phyloP scores from a whole-genome alignment of 2,329 filamentous ascomycete species.

The Geosmithia flava region DNA sequence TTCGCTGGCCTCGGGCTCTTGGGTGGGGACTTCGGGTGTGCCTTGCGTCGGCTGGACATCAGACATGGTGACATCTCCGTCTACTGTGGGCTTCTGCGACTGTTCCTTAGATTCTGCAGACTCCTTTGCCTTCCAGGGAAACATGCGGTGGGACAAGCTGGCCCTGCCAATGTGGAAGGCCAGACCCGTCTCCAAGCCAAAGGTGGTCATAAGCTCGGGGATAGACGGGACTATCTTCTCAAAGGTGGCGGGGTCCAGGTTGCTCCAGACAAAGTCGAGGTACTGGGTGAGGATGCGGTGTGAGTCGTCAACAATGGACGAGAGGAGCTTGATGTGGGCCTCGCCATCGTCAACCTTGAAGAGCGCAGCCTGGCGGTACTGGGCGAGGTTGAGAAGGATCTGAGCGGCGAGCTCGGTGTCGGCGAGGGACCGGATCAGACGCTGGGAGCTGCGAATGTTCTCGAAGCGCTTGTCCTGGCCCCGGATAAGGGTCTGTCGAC shows the following conservation, averaged over 20 bases:
- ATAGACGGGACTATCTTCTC: constrained; percentile 67
- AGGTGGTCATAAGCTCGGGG: constrained; percentile 60
- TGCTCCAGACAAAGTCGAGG: constrained; percentile 75
- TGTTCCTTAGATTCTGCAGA: neutral
- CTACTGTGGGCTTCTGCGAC: constrained; percentile 3
- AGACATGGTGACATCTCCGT: constrained; percentile 42
- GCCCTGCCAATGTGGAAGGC: constrained; percentile 76
- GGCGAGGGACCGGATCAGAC: constrained; percentile 67
- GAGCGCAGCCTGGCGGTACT: constrained; percentile 79
- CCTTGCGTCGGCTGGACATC: constrained; percentile 18
- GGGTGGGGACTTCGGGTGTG: constrained; percentile 11
- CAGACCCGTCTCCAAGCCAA: constrained; percentile 65
- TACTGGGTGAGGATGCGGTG: constrained; percentile 80
- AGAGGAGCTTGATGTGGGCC: constrained; percentile 78
- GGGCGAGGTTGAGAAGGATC: constrained; percentile 79
- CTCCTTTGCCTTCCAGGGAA: constrained; percentile 25
- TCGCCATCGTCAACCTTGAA: constrained; percentile 59
- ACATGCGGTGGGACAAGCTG: constrained; percentile 57
- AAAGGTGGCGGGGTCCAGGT: constrained; percentile 64
- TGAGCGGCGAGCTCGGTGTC: constrained; percentile 69
- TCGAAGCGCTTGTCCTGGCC: constrained; percentile 74
- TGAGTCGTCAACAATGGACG: constrained; percentile 81
- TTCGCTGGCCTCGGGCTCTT: constrained; percentile 12
- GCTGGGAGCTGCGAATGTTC: constrained; percentile 59
- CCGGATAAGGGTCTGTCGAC: constrained; percentile 67